phyloP scores from a whole-genome alignment of 768 basidiomycete species.

The Leccinum barrowsii region DNA sequence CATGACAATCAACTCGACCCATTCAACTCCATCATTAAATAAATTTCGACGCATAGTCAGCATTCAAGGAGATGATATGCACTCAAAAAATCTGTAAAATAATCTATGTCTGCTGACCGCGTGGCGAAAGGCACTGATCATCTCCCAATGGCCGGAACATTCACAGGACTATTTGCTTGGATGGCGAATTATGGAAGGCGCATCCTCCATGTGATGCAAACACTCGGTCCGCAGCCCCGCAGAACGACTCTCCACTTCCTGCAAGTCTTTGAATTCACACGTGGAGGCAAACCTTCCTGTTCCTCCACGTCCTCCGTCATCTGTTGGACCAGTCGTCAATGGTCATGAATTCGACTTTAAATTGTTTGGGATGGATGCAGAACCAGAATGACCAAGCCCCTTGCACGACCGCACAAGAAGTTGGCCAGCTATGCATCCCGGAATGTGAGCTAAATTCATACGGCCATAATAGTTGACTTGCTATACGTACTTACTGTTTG shows the following conservation, averaged over 20 bases:
- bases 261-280: neutral
- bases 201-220: neutral
- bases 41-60: neutral
- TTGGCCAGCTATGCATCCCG: constrained; percentile 18
- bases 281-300: neutral
- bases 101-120: neutral
- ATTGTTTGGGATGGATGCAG: constrained; percentile 11
- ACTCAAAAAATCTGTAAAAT: neutral
- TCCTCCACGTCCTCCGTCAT: neutral
- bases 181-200: constrained; percentile 1
- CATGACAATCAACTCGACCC: neutral
- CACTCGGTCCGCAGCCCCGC: constrained; percentile 4
- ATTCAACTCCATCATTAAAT: neutral
- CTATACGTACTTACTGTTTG: neutral
- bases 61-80: too few species aligned
- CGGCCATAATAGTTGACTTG: neutral
- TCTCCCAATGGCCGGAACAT: neutral
- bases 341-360: constrained; percentile 8
- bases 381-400: constrained; percentile 11
- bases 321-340: neutral
- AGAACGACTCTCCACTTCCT: neutral
- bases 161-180: constrained; percentile 1
- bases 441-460: constrained; percentile 10
- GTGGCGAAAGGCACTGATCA: neutral
- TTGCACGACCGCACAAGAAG: constrained; percentile 15